These are phyloP conservation scores for Globisporangium polare DNA, from an alignment of 352 stramenopile species.

Conservation along the genomic window DNA sequence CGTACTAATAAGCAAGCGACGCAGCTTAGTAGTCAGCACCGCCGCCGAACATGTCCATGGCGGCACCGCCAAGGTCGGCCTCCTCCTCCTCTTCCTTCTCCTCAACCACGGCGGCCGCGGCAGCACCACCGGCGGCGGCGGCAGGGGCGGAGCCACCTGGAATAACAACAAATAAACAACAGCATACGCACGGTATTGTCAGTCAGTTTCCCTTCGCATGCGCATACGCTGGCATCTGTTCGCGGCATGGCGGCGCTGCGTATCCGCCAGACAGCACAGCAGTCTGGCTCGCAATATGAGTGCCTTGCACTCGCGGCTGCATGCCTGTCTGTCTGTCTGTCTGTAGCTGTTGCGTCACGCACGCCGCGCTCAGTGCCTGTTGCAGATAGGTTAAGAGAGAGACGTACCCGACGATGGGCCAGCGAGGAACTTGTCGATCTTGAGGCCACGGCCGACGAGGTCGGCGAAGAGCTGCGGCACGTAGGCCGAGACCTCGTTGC, in stretches of 20 bases:
- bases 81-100: conserved; percentile 87
- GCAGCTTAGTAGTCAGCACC: conserved; percentile 81
- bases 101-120: conserved; percentile 46
- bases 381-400: neutral
- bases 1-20: conserved; percentile 7
- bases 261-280: neutral
- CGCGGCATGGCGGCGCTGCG: neutral
- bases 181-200: neutral
- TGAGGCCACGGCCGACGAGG: conserved; percentile 73
- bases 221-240: neutral
- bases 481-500: conserved; percentile 77
- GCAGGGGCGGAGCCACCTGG: conserved; percentile 53
- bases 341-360: neutral
- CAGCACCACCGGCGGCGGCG: conserved; percentile 38
- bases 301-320: neutral
- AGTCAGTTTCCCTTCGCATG: neutral
- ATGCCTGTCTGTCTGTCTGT: no score
- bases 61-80: conserved; percentile 67
- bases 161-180: conserved; percentile 12
- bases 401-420: conserved; percentile 81
- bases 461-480: conserved; percentile 81
- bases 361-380: neutral
- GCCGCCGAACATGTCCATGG: conserved; percentile 88
- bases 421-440: conserved; percentile 87
- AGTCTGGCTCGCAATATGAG: neutral